A percentile compares a stretch with the other conserved stretches of the same genome.
phyloP scores from a whole-genome alignment of 2,329 filamentous ascomycete species.

The Rhynchosporium graminicola region DNA sequence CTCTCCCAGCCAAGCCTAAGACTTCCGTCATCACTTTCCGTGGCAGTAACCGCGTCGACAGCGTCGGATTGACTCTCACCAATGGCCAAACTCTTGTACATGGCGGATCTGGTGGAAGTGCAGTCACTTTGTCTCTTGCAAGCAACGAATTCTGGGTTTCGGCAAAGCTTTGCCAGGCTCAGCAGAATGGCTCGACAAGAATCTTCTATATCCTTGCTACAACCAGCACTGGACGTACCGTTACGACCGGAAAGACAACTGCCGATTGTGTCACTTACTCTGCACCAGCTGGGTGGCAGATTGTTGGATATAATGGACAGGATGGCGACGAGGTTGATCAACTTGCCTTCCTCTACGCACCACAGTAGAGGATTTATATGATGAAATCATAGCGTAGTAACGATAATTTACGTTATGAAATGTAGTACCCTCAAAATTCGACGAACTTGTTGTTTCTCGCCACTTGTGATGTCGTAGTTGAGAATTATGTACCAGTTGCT shows the following conservation, averaged over 20 bases:
- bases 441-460: too few relatives aligned
- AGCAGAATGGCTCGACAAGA: conserved; percentile 49
- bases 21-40: conserved; percentile 46
- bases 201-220: conserved; percentile 58
- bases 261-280: conserved; percentile 49
- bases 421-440: too few relatives aligned
- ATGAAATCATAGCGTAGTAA: background rate
- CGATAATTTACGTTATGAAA: background rate
- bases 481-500: too few relatives aligned
- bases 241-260: conserved; percentile 49
- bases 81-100: conserved; percentile 53
- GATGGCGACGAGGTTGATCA: conserved; percentile 57
- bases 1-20: conserved; percentile 41
- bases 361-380: conserved; percentile 38
- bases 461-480: too few relatives aligned
- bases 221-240: conserved; percentile 50
- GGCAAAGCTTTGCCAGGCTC: conserved; percentile 53
- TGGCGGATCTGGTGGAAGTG: conserved; percentile 54
- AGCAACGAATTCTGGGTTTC: conserved; percentile 50
- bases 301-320: conserved; percentile 56
- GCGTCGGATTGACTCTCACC: conserved; percentile 49
- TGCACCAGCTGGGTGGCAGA: conserved; percentile 52
- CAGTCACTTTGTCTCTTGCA: conserved; percentile 47
- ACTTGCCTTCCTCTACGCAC: conserved; percentile 51
- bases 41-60: conserved; percentile 53